Base-by-base conservation (phyloP, 495 filamentous ascomycete species). In the Aspergillus ellipticus region DNA sequence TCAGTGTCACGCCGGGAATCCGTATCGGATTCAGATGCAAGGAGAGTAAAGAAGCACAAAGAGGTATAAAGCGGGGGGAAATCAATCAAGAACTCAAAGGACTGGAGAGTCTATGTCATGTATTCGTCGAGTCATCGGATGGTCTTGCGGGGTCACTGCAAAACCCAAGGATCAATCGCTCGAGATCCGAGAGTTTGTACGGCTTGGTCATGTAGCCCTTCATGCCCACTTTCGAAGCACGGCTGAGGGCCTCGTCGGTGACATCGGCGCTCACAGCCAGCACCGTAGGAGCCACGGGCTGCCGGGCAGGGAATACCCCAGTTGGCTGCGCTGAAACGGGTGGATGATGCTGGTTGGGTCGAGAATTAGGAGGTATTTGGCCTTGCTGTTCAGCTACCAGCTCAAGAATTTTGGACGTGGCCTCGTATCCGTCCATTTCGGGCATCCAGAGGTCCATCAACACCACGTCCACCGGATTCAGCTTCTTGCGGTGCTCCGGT, bases 371-470 rank as follows among this genome's bases (percentile, higher is more conserved):
- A n/a, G 55, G 37, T 15, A 41, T 50, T 45, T 63, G 58, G 28
- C 60, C 57, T 21, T 62, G 65, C 35, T 72, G 63, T 39, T 75
- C 70, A 49, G 71, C 61, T 33, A 77, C 68, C 66, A 85, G 74
- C 50, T 76, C 68, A n/a, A 86, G 67, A 54, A 92, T 92, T 22
- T 70, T 69, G 48, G 80, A 75, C 0, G 88, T 83, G 6, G 89
- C 89, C 65, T 91, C 84, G 53, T 89, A 91, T 2, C 89, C 89
- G 61, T 92, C 89, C 83, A 90, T 88, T 54, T 83, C 76, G 2
- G 89, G 89, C 89, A 92, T 92, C 89, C 89, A 92, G 6, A 92
- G 78, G 67, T 92, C 89, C 89, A 92, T 92, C 24, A 91, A 67
- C 19, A 92, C 76, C 0, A 88, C 77, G 64, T 90, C 82, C 55